Evolutionary conservation across 495 filamentous ascomycete genomes (phyloP).

Genomic region (Daldinia vernicosa): DNA sequence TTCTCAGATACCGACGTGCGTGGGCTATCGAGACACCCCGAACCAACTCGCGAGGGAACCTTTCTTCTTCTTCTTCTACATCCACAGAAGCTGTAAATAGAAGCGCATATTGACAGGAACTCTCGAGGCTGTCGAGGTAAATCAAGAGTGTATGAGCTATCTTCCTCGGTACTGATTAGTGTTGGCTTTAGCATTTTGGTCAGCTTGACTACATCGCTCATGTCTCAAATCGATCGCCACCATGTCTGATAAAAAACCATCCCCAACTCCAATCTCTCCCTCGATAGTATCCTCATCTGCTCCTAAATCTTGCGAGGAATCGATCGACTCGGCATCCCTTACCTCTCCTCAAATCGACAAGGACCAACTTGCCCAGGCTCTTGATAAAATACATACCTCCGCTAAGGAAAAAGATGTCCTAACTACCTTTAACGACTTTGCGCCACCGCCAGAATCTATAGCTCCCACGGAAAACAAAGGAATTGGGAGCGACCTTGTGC

Average conservation of each 20-base stretch:
- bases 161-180: conserved; percentile 1
- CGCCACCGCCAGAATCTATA: conserved; percentile 62
- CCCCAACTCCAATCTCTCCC: conserved; percentile 41
- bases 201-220: conserved; percentile 13
- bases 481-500: conserved; percentile 73
- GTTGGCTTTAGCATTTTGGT: conserved; percentile 5
- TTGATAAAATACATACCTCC: conserved; percentile 85
- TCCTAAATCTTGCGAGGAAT: conserved; percentile 66
- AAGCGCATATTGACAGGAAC: background rate
- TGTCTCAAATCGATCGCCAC: conserved; percentile 23
- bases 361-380: conserved; percentile 73
- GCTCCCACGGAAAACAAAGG: conserved; percentile 70
- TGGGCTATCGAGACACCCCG: background rate
- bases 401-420: conserved; percentile 81
- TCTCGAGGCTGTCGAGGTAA: background rate
- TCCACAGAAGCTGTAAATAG: background rate
- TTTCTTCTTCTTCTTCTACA: conserved; percentile 7
- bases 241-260: conserved; percentile 47
- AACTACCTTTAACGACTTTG: conserved; percentile 91
- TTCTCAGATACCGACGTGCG: background rate
- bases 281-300: conserved; percentile 39
- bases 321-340: conserved; percentile 69
- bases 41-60: conserved; percentile 8
- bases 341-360: conserved; percentile 67
- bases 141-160: conserved; percentile 5